Base-by-base conservation (phyloP, 2,329 filamentous ascomycete species). In the Huntiella omanensis region DNA sequence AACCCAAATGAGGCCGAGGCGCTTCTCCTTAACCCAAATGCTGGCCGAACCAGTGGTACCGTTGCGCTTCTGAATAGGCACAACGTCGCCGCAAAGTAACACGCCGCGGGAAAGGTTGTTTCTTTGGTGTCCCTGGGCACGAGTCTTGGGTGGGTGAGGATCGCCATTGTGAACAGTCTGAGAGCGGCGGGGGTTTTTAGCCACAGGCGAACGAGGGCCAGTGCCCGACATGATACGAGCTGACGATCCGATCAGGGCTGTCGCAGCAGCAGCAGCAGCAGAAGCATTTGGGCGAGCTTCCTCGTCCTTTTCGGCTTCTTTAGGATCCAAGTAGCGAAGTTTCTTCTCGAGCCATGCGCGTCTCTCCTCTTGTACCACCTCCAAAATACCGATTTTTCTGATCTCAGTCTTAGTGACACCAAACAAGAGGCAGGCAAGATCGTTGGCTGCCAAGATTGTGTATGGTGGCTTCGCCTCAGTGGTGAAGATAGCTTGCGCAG, bases 1-100 rank as follows among this genome's bases (percentile, higher is more conserved):
- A 6, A 98, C 91, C 91, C 91, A 98, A 50, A 98, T 96, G 50
- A 98, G 64, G 7, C 88, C 87, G 45, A 85, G 78, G 42, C 80
- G 75, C 62, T 98, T 98, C 61, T 98, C 91, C 65, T 98, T 98
- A 3, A 98, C 91, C 91, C 91, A 98, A 35, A 98, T 66, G 61
- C 87, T 96, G 34, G 91, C 91, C 49, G 91, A 87, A 2, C 91
- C 91, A 4, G 80, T 88, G 8, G 80, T 75, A 3, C 91, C 91
- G 56, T 98, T 94, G 50, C 91, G 77, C 62, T 96, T 98, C 59
- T 87, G 83, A 50, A 98, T 98, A 0, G 91, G 91, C 13, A 98
- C 85, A n/a, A 98, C 88, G 59, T 98, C 91, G 38, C 91, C 91
- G 54, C 91, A 98, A 1, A 98, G 70, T 45, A 98, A 62, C 19